Evolutionary conservation across 805 yeast genomes (phyloP), one percentile per base, ranked within the genome.

Genomic region (Myxozyma vanderwaltii): DNA sequence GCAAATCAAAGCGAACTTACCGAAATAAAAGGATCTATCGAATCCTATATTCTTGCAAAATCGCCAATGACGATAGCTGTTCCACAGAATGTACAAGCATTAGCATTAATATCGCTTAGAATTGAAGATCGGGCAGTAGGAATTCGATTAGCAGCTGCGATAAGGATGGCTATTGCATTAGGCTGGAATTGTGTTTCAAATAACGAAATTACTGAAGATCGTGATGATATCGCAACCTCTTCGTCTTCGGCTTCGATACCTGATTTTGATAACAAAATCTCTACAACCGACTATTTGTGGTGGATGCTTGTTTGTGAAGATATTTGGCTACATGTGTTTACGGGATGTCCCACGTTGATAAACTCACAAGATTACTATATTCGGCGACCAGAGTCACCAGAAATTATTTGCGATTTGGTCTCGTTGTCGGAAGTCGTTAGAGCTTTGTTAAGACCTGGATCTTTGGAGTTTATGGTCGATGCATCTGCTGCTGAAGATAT

Each of bases 281-380:
- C 56, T 8, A 57, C 45, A 52, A 57, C 61, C 13, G 61, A 46
- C 24, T 47, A 50, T 26, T 7, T 57, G 26, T 57, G 61, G 61
- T 57, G 61, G 61, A 45, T 41, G 19, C 49, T 57, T 10, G 52
- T 52, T 10, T 57, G 61, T 38, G 56, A 57, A 21, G 61, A 57
- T 26, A 57, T 57, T 1, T 57, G 61, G 61, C 48, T 51, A 13
- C 54, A 51, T 27, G 47, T 51, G 17, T 57, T 57, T 47, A 51
- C 56, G 7, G 61, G 61, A 7, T 43, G 48, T 8, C 56, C 61
- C 26, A 46, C 47, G 19, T 29, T 57, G 29, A 47, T 57, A 35
- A 35, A 17, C 15, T 36, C 56, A 7, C 27, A 57, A 3, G 61
- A 57, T 21, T 51, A n/a, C 19, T 45, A 38, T 6, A 41, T 57